Conservation (phyloP, 139 green algal genomes). For the Tetraselmis chui region DNA sequence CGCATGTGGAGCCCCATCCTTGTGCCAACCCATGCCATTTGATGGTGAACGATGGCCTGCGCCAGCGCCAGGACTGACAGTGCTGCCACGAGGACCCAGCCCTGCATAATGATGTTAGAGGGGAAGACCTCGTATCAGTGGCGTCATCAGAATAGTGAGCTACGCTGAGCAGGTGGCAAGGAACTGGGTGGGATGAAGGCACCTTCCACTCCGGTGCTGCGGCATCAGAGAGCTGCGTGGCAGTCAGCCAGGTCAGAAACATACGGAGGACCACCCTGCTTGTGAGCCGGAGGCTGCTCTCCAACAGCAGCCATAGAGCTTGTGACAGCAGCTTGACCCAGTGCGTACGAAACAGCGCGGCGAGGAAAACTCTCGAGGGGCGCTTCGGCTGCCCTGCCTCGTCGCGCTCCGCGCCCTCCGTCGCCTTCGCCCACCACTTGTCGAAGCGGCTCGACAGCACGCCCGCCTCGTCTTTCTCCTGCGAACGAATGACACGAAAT, state of each 20-base stretch:
- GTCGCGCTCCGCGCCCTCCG: conserved; percentile 18
- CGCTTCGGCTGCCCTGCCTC: not conserved
- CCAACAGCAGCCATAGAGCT: conserved; percentile 34
- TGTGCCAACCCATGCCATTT: conserved; percentile 71
- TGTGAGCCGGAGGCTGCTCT: conserved; percentile 34
- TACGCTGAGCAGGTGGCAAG: too few relatives aligned
- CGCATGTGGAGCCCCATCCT: conserved; percentile 53
- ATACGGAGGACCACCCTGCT: conserved; percentile 55
- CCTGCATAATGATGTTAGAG: too few relatives aligned
- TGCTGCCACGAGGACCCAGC: conserved; percentile 60
- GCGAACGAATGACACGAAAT: conserved; percentile 19
- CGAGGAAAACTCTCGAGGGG: conserved; percentile 26
- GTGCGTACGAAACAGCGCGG: conserved; percentile 40
- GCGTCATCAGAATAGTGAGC: too few relatives aligned
- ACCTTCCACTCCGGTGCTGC: too few relatives aligned
- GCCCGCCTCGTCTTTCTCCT: conserved; percentile 22
- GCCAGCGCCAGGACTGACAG: conserved; percentile 40
- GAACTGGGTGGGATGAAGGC: too few relatives aligned
- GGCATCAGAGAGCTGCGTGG: conserved; percentile 8
- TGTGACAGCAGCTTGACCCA: conserved; percentile 33
- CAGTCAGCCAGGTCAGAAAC: conserved; percentile 59
- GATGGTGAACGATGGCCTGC: conserved; percentile 70
- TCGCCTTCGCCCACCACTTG: conserved; percentile 16
- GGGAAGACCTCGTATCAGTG: too few relatives aligned
- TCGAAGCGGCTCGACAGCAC: conserved; percentile 40